Percentiles rank a stretch among this genome's conserved stretches.
phyloP scores from a whole-genome alignment of 2,329 filamentous ascomycete genomes.

The Stachybotrys chartarum region DNA sequence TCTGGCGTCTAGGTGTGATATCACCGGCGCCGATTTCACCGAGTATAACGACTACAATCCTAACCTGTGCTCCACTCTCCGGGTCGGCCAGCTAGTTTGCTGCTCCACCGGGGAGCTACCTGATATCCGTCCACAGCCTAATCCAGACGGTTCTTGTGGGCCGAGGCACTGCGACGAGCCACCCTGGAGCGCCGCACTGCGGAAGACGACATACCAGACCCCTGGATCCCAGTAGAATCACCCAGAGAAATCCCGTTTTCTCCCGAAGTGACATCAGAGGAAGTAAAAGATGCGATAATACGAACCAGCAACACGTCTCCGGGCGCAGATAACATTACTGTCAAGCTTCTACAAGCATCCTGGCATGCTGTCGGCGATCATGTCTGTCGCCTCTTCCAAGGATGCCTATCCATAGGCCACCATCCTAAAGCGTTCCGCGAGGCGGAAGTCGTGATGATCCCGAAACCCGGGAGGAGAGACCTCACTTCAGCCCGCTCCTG shows the following conservation, averaged over 20 bases:
- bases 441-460: slow-evolving; percentile 15
- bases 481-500: slow-evolving; percentile 9
- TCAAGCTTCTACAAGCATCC: slow-evolving; percentile 7
- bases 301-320: slow-evolving; percentile 11
- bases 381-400: slow-evolving; percentile 8
- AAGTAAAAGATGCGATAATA: slow-evolving; percentile 8
- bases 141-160: slow-evolving; percentile 21
- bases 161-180: slow-evolving; percentile 7
- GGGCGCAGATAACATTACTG: slow-evolving; percentile 11
- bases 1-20: slow-evolving; percentile 28
- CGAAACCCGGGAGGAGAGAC: slow-evolving; percentile 13
- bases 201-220: slow-evolving; percentile 7
- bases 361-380: slow-evolving; percentile 4
- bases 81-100: slow-evolving; percentile 24
- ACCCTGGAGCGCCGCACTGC: slow-evolving; percentile 8
- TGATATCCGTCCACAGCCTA: slow-evolving; percentile 24
- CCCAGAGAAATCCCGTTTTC: slow-evolving; percentile 7
- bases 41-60: slow-evolving; percentile 21
- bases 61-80: slow-evolving; percentile 21
- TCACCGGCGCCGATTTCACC: slow-evolving; percentile 23
- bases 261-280: slow-evolving; percentile 7
- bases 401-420: slow-evolving; percentile 9
- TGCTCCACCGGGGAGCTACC: slow-evolving; percentile 25
- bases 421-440: slow-evolving; percentile 11
- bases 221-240: slow-evolving; percentile 4